Evolutionary conservation across 2,329 filamentous ascomycete species (phyloP).

Genomic region (Cladorrhinum sp.): DNA sequence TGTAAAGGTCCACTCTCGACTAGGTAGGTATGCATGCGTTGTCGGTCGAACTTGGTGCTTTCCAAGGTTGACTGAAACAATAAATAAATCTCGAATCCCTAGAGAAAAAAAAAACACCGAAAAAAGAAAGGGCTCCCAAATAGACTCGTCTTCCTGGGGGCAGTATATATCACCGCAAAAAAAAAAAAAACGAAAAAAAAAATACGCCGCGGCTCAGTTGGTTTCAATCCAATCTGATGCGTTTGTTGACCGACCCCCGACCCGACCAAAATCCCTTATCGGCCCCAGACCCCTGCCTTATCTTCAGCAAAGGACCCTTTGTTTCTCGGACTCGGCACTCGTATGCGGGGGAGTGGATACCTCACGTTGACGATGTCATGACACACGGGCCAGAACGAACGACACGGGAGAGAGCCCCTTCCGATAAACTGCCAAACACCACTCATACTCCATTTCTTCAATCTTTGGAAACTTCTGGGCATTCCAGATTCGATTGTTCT

Average conservation of each 20-base stretch:
- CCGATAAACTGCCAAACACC: too few relatives aligned
- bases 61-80: too few relatives aligned
- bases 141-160: too few relatives aligned
- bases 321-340: neutral
- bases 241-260: neutral
- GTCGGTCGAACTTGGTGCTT: too few relatives aligned
- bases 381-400: too few relatives aligned
- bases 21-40: too few relatives aligned
- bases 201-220: neutral
- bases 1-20: too few relatives aligned
- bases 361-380: neutral
- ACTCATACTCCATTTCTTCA: constrained; percentile 9
- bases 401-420: too few relatives aligned
- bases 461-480: constrained; percentile 13
- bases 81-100: too few relatives aligned
- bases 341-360: neutral
- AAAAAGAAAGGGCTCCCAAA: too few relatives aligned
- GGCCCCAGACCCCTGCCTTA: neutral
- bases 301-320: neutral
- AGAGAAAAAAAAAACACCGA: too few relatives aligned
- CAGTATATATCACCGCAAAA: too few relatives aligned
- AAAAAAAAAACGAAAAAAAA: neutral
- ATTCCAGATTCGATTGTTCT: constrained; percentile 11
- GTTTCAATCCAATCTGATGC: neutral
- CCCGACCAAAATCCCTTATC: neutral